Conservation (phyloP, 495 filamentous ascomycete genomes). For the Aspergillus nanangensis region DNA sequence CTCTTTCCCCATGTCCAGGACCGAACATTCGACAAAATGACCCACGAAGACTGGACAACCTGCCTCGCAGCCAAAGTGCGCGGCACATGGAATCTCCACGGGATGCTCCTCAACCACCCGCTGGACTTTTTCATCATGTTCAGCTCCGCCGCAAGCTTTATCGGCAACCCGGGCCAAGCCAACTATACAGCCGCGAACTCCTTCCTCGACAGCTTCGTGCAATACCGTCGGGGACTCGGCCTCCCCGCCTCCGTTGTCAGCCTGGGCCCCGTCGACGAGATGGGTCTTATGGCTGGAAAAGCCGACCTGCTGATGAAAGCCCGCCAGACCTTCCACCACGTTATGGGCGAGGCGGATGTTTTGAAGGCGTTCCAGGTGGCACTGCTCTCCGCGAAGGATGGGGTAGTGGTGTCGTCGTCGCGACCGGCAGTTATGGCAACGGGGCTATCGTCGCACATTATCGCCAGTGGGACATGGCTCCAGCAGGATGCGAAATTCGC, state of each 20-base stretch:
- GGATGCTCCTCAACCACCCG: conserved; percentile 21
- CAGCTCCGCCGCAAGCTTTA: conserved; percentile 22
- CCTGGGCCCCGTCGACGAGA: conserved; percentile 23
- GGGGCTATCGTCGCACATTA: neutral
- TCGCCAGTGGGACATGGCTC: neutral
- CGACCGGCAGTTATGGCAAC: neutral
- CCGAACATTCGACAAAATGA: conserved; percentile 35
- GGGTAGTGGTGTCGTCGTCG: neutral
- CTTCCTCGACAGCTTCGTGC: conserved; percentile 27
- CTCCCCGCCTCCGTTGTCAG: conserved; percentile 23
- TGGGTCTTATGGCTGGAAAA: conserved; percentile 21
- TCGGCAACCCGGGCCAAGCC: conserved; percentile 27
- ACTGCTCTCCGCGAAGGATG: conserved; percentile 1
- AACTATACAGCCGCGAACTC: conserved; percentile 31
- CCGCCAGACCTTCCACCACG: neutral
- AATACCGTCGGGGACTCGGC: conserved; percentile 19
- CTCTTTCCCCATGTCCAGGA: too few relatives aligned
- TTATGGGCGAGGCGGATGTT: conserved; percentile 1
- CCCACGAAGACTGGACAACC: conserved; percentile 24
- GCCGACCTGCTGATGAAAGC: neutral
- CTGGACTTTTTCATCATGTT: conserved; percentile 44
- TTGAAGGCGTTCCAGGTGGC: conserved; percentile 2
- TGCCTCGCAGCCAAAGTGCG: conserved; percentile 32
- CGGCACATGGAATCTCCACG: conserved; percentile 49
- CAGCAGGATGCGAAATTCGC: conserved; percentile 1